Conservation (phyloP, 441 rosid genomes). For the Corymbia calophylla region DNA sequence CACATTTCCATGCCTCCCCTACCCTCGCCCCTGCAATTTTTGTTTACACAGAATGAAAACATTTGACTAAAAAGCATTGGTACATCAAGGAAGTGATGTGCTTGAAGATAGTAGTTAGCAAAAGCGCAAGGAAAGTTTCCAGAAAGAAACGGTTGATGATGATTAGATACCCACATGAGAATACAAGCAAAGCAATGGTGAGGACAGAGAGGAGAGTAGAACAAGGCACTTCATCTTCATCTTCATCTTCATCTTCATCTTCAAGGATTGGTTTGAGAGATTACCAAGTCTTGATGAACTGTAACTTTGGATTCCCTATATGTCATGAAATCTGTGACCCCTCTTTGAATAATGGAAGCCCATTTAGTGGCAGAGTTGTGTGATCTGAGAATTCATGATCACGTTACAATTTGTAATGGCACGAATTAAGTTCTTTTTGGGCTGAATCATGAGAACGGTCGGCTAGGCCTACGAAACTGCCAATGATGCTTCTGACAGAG, state of each 20-base stretch:
- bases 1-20: background rate
- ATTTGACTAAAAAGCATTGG: background rate
- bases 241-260: background rate
- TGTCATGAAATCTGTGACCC: background rate
- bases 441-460: background rate
- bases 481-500: background rate
- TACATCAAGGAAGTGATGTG: background rate
- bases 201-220: background rate
- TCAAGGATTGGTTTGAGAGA: background rate
- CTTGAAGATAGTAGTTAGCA: background rate
- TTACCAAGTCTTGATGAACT: background rate
- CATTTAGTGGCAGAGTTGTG: too few species aligned
- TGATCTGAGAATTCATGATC: background rate
- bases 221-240: background rate
- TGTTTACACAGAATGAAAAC: background rate
- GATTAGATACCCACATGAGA: background rate
- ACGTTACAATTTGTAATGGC: background rate
- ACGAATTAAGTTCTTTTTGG: background rate
- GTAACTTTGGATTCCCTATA: background rate
- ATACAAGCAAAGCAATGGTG: background rate
- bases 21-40: background rate
- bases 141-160: background rate
- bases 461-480: background rate
- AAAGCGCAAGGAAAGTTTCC: background rate
- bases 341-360: background rate